phyloP scores from a whole-genome alignment of 2,329 filamentous ascomycete species.

The Penicillium sclerotiorum region DNA sequence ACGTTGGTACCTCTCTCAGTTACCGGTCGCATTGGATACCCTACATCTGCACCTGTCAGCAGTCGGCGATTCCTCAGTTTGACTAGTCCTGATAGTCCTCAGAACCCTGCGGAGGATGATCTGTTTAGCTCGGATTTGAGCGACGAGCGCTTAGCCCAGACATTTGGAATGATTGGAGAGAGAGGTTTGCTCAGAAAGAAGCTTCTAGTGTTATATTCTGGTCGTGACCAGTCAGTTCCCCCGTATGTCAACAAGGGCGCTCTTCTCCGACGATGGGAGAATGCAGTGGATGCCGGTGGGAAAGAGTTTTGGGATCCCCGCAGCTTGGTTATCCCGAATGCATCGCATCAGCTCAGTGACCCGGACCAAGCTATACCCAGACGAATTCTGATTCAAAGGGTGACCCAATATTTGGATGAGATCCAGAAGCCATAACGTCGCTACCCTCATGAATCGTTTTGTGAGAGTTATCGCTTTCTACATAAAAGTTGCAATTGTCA shows the following conservation, averaged over 20 bases:
- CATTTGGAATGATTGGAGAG: conserved; percentile 60
- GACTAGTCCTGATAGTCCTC: conserved; percentile 52
- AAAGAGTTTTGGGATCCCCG: conserved; percentile 47
- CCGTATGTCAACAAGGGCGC: conserved; percentile 47
- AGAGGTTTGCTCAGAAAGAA: conserved; percentile 40
- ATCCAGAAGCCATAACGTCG: neutral
- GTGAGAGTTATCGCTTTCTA: neutral
- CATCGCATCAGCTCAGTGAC: conserved; percentile 35
- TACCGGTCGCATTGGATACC: conserved; percentile 32
- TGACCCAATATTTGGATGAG: conserved; percentile 53
- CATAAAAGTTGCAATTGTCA: too few species aligned
- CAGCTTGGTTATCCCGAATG: conserved; percentile 51
- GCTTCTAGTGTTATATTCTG: conserved; percentile 48
- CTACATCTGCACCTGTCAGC: conserved; percentile 48
- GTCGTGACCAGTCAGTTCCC: conserved; percentile 49
- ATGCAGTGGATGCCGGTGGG: conserved; percentile 36
- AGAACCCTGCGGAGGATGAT: conserved; percentile 72
- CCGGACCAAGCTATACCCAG: conserved; percentile 43
- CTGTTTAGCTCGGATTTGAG: conserved; percentile 76
- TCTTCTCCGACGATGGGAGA: conserved; percentile 45
- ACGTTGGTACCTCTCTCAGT: conserved; percentile 33
- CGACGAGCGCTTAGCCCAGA: conserved; percentile 58
- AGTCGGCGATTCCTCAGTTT: conserved; percentile 62
- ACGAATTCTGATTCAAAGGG: conserved; percentile 53
- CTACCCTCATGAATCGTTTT: neutral